Evolutionary conservation across 805 yeast genomes (phyloP).

Genomic region (Clavispora asparagi): DNA sequence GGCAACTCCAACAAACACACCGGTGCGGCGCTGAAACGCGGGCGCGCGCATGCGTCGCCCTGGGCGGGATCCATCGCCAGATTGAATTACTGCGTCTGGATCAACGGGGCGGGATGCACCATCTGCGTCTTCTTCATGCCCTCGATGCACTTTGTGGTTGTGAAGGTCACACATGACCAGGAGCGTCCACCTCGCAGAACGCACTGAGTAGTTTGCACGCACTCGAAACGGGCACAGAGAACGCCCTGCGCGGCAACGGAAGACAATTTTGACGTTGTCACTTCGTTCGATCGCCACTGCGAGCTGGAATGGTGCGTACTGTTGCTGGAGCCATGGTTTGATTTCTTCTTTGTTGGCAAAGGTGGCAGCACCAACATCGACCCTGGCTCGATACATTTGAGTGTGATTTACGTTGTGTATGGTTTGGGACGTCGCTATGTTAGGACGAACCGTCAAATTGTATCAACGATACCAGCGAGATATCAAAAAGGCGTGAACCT

Average conservation of each 20-base stretch:
- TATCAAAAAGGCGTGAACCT: too few species aligned
- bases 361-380: background rate
- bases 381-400: background rate
- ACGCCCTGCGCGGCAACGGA: slow-evolving; percentile 47
- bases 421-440: too few species aligned
- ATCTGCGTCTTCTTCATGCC: background rate
- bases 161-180: slow-evolving; percentile 58
- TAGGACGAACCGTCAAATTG: too few species aligned
- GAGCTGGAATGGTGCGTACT: slow-evolving; percentile 43
- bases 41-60: background rate
- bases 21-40: background rate
- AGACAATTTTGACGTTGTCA: slow-evolving; percentile 55
- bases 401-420: too few species aligned
- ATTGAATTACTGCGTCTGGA: background rate
- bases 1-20: slow-evolving; percentile 1
- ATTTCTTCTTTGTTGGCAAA: slow-evolving; percentile 41
- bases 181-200: slow-evolving; percentile 52
- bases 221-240: slow-evolving; percentile 56
- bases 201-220: slow-evolving; percentile 54
- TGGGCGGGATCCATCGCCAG: background rate
- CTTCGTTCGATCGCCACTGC: slow-evolving; percentile 60
- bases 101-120: background rate
- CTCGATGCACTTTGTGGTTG: slow-evolving; percentile 37
- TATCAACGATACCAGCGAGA: too few species aligned
- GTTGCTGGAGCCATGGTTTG: slow-evolving; percentile 55